phyloP scores from a whole-genome alignment of 805 yeast genomes.

The Metschnikowia rubicola region DNA sequence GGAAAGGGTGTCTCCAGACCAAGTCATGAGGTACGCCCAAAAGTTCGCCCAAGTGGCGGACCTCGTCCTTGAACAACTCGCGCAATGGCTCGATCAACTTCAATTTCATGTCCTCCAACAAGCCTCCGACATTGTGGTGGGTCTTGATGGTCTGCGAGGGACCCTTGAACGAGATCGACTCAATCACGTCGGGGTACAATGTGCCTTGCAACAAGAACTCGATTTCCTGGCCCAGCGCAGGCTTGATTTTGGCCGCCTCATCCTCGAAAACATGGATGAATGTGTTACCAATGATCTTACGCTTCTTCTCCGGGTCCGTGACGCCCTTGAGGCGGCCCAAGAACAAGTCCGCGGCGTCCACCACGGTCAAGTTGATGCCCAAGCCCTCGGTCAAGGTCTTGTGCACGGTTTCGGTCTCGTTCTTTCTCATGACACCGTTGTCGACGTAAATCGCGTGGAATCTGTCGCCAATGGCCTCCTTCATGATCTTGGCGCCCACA shows the following conservation, averaged over 20 bases:
- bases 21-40: slow-evolving; percentile 94
- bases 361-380: slow-evolving; percentile 90
- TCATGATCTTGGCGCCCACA: slow-evolving; percentile 97
- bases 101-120: slow-evolving; percentile 96
- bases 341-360: slow-evolving; percentile 91
- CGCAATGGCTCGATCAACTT: slow-evolving; percentile 97
- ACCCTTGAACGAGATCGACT: slow-evolving; percentile 97
- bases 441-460: slow-evolving; percentile 98
- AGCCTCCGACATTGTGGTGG: slow-evolving; percentile 98
- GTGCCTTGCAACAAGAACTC: slow-evolving; percentile 96
- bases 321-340: slow-evolving; percentile 84
- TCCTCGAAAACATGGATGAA: slow-evolving; percentile 96
- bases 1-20: slow-evolving; percentile 99
- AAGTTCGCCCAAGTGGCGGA: slow-evolving; percentile 90
- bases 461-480: slow-evolving; percentile 96
- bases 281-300: slow-evolving; percentile 97
- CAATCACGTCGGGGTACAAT: slow-evolving; percentile 96
- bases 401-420: slow-evolving; percentile 88
- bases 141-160: slow-evolving; percentile 99
- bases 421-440: slow-evolving; percentile 94
- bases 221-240: slow-evolving; percentile 83
- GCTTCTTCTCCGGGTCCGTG: slow-evolving; percentile 97
- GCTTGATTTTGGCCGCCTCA: slow-evolving; percentile 88
- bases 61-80: slow-evolving; percentile 98
- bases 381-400: slow-evolving; percentile 87